Conservation (phyloP, 2,329 filamentous ascomycete genomes). For the Ophioceras dolichostomum region DNA sequence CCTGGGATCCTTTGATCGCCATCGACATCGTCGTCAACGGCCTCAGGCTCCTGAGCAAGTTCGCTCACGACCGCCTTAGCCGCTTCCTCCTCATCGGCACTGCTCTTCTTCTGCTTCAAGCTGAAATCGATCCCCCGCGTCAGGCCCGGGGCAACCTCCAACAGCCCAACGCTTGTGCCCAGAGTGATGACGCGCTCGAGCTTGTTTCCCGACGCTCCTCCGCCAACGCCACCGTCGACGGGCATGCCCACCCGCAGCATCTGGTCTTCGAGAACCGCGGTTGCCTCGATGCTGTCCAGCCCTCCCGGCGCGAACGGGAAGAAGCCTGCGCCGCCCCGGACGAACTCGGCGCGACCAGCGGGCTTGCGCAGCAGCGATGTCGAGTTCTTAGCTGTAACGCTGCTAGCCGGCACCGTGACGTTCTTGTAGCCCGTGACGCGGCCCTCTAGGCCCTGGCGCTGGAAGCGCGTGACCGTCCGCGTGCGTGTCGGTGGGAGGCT, state of each 20-base stretch:
- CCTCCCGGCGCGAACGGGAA: constrained; percentile 91
- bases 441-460: constrained; percentile 81
- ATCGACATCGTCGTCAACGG: constrained; percentile 17
- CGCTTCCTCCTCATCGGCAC: constrained; percentile 53
- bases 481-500: constrained; percentile 83
- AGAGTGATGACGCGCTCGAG: constrained; percentile 80
- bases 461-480: constrained; percentile 87
- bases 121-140: constrained; percentile 62
- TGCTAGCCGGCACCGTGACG: constrained; percentile 81
- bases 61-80: constrained; percentile 59
- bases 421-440: constrained; percentile 89
- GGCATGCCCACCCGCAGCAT: constrained; percentile 35
- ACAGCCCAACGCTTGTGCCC: constrained; percentile 48
- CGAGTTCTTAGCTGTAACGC: constrained; percentile 87
- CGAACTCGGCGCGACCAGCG: constrained; percentile 77
- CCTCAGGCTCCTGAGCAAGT: constrained; percentile 33
- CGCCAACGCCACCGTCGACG: constrained; percentile 5
- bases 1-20: constrained; percentile 15
- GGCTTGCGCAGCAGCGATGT: constrained; percentile 82
- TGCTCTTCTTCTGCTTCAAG: constrained; percentile 30
- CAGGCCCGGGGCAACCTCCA: constrained; percentile 78
- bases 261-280: constrained; percentile 74
- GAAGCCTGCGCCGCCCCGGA: constrained; percentile 83
- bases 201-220: constrained; percentile 24
- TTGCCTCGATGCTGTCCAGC: constrained; percentile 73